Evolutionary conservation across 2,329 filamentous ascomycete species (phyloP), one percentile per base, ranked within the genome.

Genomic region (Trichoderma polysporum): DNA sequence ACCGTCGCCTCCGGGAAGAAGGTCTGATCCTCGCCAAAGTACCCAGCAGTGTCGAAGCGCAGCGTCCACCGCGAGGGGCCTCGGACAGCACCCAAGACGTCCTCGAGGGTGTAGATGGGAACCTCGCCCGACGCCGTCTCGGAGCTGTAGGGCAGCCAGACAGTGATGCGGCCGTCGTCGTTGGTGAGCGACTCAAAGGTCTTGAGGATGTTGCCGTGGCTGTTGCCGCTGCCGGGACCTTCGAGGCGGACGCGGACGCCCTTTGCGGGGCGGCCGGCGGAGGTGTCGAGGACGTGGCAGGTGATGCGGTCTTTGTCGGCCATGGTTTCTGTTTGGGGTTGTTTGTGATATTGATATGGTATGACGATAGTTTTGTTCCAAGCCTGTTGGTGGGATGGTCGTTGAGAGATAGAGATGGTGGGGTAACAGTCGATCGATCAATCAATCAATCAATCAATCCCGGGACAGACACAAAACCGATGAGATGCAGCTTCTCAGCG

Each of bases 241-340:
- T 88, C 81, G 25, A 93, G 86, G 64, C 85, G 87, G 66, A 94
- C 91, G 70, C 84, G 83, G 73, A 95, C 86, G 69, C 83, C 82
- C 66, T 83, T 79, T 17, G 87, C 92, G 25, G 92, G 92, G 66
- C 84, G 85, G 74, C 92, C 92, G 69, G 85, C 81, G n/a, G 88
- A 86, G 12, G 91, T 94, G 83, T 95, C 91, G 77, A 95, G 91
- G 78, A 94, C 87, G 83, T 95, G 92, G 83, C 91, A 94, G 77
- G 92, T 94, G 74, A 95, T 94, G 75, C 87, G 87, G 75, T 88
- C 87, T 74, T 86, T 88, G 59, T 47, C 50, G 45, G 67, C 66
- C 67, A 68, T 68, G 39, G 35, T 19, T 31, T 19, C 7, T 17
- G 7, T 29, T 13, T 37, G 3, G n/a, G n/a, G n/a, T n/a, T 4